Conservation (phyloP, 2,329 filamentous ascomycete species). For the Pseudocercospora musae region DNA sequence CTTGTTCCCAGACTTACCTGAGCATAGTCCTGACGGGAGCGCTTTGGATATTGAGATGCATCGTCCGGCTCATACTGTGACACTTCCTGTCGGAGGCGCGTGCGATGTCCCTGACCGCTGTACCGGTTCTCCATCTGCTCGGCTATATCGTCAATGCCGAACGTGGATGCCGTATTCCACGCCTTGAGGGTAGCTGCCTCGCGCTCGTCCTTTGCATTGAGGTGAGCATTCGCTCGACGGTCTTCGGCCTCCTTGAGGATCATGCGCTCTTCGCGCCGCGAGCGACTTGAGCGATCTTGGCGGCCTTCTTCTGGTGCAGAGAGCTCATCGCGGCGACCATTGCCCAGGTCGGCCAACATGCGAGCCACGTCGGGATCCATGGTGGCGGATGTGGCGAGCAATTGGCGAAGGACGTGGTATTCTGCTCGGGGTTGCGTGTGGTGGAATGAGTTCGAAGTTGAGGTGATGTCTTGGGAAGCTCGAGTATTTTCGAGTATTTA, state of each 20-base stretch:
- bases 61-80: neutral
- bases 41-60: neutral
- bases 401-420: neutral
- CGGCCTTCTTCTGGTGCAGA: conserved; percentile 17
- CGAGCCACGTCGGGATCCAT: conserved; percentile 21
- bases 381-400: neutral
- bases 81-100: neutral
- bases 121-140: conserved; percentile 9
- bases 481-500: neutral
- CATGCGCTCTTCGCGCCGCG: neutral
- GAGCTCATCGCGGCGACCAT: conserved; percentile 21
- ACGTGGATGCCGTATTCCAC: conserved; percentile 16
- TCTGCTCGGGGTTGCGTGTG: neutral
- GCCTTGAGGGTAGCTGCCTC: neutral
- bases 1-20: neutral
- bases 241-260: neutral
- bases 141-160: conserved; percentile 7
- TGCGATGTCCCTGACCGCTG: conserved; percentile 23
- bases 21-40: neutral
- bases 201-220: neutral
- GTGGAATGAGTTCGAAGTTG: neutral
- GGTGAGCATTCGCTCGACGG: neutral
- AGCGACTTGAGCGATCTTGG: neutral
- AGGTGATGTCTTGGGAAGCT: neutral
- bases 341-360: conserved; percentile 29